Percentiles rank a stretch among this genome's conserved stretches.
Evolutionary conservation across 2,329 filamentous ascomycete species (phyloP).

Genomic region (Trichoderma sp.): DNA sequence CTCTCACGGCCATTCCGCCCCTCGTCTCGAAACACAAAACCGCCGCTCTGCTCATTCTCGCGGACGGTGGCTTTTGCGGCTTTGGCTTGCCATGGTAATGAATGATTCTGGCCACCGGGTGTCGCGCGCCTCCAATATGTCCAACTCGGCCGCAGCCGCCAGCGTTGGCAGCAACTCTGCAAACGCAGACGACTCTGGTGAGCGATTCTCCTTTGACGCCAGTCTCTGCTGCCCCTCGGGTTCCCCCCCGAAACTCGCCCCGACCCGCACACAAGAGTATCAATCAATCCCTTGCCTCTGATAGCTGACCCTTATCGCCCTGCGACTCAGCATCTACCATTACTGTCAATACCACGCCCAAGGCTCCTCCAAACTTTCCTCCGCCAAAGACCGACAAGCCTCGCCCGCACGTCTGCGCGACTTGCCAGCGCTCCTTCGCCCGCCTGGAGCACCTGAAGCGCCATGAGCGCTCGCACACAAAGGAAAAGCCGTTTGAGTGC

Average conservation of each 20-base stretch:
- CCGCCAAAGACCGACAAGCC: slow-evolving; percentile 97
- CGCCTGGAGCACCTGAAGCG: slow-evolving; percentile 94
- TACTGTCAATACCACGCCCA: slow-evolving; percentile 48
- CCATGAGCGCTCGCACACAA: slow-evolving; percentile 96
- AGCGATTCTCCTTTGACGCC: slow-evolving; percentile 28
- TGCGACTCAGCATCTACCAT: slow-evolving; percentile 46
- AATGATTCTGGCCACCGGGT: slow-evolving; percentile 40
- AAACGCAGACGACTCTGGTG: slow-evolving; percentile 41
- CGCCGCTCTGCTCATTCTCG: slow-evolving; percentile 22
- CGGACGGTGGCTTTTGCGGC: slow-evolving; percentile 17
- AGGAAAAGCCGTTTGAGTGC: slow-evolving; percentile 98
- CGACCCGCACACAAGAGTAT: slow-evolving; percentile 18
- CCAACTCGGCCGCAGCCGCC: slow-evolving; percentile 35
- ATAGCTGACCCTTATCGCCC: slow-evolving; percentile 30
- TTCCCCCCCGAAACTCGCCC: slow-evolving; percentile 25
- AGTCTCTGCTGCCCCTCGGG: slow-evolving; percentile 37
- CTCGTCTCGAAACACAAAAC: slow-evolving; percentile 24
- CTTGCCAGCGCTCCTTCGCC: slow-evolving; percentile 89
- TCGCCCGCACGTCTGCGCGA: slow-evolving; percentile 87
- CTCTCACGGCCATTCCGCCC: slow-evolving; percentile 24
- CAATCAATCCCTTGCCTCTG: slow-evolving; percentile 6
- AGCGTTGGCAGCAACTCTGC: slow-evolving; percentile 23
- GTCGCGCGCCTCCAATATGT: slow-evolving; percentile 39
- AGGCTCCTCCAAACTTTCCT: slow-evolving; percentile 54
- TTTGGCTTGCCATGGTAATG: slow-evolving; percentile 38